Evolutionary conservation across 129 eudicot species (phyloP), one percentile per base, ranked within the genome.

Genomic region (Gnaphalium uliginosum): DNA sequence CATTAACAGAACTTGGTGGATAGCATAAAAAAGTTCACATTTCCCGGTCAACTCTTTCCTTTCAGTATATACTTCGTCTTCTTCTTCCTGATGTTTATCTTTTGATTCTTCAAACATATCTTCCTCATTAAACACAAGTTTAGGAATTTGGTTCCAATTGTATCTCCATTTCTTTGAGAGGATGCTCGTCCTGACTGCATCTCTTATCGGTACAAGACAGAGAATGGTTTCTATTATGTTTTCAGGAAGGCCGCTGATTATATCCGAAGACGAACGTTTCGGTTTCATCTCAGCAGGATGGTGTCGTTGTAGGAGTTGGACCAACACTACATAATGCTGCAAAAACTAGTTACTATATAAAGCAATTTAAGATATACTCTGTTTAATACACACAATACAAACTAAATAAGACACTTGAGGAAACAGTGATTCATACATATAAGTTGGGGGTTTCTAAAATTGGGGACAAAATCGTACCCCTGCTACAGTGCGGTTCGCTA

Each of bases 161-260:
- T 65, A 65, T 32, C 69, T 65, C 69, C 69, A 65, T 65, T 65
- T 5, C 69, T 22, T 65, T 0, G 69, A 65, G 69, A 65, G 69
- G 46, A 65, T 32, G n/a, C 69, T 17, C 14, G 48, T 65, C 69
- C 22, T 32, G 11, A 30, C 69, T 17, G 69, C 69, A 17, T 65
- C 46, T 32, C 17, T 39, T 4, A 65, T 65, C 8, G 69, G 69
- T 65, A 65, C 19, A 18, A 65, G 48, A 65, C 69, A 65, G 18
- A 65, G 69, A 4, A 32, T 65, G 13, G 19, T 32, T 65, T 32
- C 69, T 65, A 65, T 29, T 7, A 65, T 65, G 46, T 8, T 29
- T 18, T 32, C 10, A 32, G 69, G 69, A 6, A 65, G 69, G 48
- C 14, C n/a, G 41, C 69, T 65, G 25, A 65, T 29, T 65, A 32